phyloP scores from a whole-genome alignment of 2,329 filamentous ascomycete genomes.

The Arachnopeziza araneosa region DNA sequence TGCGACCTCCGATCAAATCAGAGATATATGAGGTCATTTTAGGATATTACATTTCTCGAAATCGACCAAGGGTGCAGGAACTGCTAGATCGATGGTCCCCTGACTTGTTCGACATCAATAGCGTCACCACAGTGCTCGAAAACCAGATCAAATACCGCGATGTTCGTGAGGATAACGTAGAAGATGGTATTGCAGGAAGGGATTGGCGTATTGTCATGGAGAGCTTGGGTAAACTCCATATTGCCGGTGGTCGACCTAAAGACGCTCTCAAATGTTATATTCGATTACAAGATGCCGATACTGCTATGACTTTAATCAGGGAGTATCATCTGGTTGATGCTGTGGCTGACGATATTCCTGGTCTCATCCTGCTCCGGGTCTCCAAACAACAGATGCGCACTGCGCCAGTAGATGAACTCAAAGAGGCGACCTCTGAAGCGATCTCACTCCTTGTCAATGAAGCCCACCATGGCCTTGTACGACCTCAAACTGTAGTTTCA shows the following conservation, averaged over 20 bases:
- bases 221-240: conserved; percentile 75
- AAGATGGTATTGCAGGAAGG: conserved; percentile 64
- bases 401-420: conserved; percentile 65
- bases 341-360: conserved; percentile 82
- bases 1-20: conserved; percentile 72
- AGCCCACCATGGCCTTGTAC: conserved; percentile 81
- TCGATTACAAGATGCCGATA: conserved; percentile 83
- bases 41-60: conserved; percentile 76
- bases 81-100: conserved; percentile 78
- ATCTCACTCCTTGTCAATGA: conserved; percentile 85
- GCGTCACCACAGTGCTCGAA: conserved; percentile 72
- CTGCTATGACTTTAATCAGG: conserved; percentile 77
- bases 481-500: conserved; percentile 67
- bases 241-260: conserved; percentile 72
- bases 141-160: conserved; percentile 74
- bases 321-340: conserved; percentile 88
- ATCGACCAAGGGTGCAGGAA: conserved; percentile 70
- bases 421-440: conserved; percentile 74
- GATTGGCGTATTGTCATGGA: conserved; percentile 92
- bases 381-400: conserved; percentile 61
- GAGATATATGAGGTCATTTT: conserved; percentile 86
- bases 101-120: conserved; percentile 75
- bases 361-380: conserved; percentile 83
- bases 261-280: conserved; percentile 90
- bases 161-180: conserved; percentile 68